Base-by-base conservation (phyloP, 2,329 filamentous ascomycete genomes). In the Myriosclerotinia scirpicola region DNA sequence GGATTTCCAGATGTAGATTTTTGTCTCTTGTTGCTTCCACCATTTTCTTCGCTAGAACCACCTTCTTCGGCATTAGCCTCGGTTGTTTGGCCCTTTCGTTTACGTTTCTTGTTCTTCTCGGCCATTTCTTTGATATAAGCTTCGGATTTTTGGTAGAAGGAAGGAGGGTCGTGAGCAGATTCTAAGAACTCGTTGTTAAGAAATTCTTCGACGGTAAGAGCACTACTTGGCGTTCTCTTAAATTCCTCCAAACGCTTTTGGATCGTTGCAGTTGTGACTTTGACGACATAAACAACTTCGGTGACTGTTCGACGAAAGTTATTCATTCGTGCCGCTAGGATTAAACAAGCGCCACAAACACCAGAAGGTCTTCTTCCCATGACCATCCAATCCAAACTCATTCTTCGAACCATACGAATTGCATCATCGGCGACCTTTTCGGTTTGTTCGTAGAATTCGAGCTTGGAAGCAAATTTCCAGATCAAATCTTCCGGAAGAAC, bases 371-470 rank as follows among this genome's bases (percentile, higher is more conserved):
- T 89, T 74, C 95, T 90, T 73, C 95, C 95, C 76, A 93, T 92
- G 56, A 93, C 90, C 87, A 99, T 98, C 93, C 95, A 98, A 79
- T 99, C 95, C 64, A 92, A 85, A 71, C 92, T 93, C 95, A 99
- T 98, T 69, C 95, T 89, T 77, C 90, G 89, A 66, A 97, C 88
- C 63, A 99, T 90, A 65, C 90, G 88, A 66, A 93, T 88, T 8
- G 95, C 95, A 74, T 97, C 93, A 72, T 91, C 87, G 53, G 93
- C 93, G 17, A 99, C 93, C 72, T 90, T 90, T 76, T 90, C 89
- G 20, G 90, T 93, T 70, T 90, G 85, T 48, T 89, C 83, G 64
- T 89, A 91, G 74, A 99, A 99, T 76, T 99, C 94, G 62, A 99
- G 89, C 76, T 94, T 93, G 68, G 88, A 88, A 62, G 93, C 93